Conservation (phyloP, 1,139 yeast species). For the Geotrichum aggregatum region DNA sequence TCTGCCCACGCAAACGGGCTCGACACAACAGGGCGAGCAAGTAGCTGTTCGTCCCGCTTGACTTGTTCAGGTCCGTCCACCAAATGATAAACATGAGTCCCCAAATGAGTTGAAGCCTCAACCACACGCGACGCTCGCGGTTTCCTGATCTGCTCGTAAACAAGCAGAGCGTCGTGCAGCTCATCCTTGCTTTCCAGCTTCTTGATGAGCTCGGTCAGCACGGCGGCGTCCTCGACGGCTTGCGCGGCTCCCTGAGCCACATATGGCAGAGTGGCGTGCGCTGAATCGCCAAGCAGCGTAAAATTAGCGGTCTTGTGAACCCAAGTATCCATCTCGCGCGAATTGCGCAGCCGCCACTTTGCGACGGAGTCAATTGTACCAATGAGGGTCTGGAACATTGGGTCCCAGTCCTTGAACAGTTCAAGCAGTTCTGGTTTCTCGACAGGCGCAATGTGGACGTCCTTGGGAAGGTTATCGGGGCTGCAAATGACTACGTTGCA, state of each 20-base stretch:
- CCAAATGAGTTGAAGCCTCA: conserved; percentile 31
- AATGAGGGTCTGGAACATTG: conserved; percentile 28
- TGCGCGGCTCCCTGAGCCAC: conserved; percentile 45
- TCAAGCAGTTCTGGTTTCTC: conserved; percentile 30
- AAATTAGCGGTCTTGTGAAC: conserved; percentile 28
- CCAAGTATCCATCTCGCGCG: conserved; percentile 31
- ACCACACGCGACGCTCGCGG: conserved; percentile 36
- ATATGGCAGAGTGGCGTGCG: conserved; percentile 45
- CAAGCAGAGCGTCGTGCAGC: conserved; percentile 21
- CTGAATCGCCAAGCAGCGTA: conserved; percentile 40
- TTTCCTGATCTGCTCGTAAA: conserved; percentile 33
- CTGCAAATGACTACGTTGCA: conserved; percentile 30
- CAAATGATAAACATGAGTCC: conserved; percentile 33
- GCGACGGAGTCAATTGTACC: conserved; percentile 28
- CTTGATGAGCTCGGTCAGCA: conserved; percentile 37
- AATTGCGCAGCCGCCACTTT: conserved; percentile 35
- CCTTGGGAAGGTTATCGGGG: conserved; percentile 33
- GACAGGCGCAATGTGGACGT: conserved; percentile 27
- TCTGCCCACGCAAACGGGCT: conserved; percentile 38
- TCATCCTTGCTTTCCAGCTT: conserved; percentile 36
- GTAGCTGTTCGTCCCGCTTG: conserved; percentile 35
- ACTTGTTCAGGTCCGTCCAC: conserved; percentile 34
- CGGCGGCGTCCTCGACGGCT: conserved; percentile 40
- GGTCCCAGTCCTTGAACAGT: conserved; percentile 34
- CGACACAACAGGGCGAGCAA: conserved; percentile 24